Conservation (phyloP, 2,329 filamentous ascomycete species). For the Fusarium sp. region DNA sequence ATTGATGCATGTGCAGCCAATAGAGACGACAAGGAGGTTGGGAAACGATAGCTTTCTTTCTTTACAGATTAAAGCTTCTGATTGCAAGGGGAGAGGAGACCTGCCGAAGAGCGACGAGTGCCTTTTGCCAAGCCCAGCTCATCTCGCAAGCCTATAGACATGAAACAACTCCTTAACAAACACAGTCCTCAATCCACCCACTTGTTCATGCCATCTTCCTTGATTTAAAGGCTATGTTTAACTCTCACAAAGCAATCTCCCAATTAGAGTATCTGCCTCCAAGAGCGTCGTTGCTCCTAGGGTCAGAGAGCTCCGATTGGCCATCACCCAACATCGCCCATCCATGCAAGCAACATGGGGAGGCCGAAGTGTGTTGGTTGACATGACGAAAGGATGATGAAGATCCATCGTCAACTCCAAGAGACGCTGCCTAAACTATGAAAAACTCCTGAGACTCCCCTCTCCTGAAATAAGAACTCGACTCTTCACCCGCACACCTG, state of each 20-base stretch:
- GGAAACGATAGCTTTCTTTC: neutral
- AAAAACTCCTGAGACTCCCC: neutral
- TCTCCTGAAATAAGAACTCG: neutral
- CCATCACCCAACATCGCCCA: neutral
- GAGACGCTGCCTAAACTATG: neutral
- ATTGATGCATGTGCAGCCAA: conserved; percentile 7
- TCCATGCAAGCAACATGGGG: neutral
- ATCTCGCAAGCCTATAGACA: neutral
- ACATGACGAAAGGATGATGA: neutral
- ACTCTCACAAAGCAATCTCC: neutral
- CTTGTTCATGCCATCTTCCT: neutral
- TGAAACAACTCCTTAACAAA: neutral
- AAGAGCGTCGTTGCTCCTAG: neutral
- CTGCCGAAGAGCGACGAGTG: neutral
- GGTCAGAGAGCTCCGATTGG: neutral
- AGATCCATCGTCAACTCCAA: neutral
- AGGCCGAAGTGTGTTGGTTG: neutral
- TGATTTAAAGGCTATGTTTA: neutral
- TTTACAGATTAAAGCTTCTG: neutral
- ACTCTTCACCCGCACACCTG: neutral
- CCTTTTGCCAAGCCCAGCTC: neutral
- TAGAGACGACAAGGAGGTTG: neutral
- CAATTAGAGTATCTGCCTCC: neutral
- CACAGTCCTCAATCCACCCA: neutral
- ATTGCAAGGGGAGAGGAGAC: neutral